Percentiles rank a stretch among this genome's conserved stretches.
phyloP scores from a whole-genome alignment of 2,329 filamentous ascomycete species.

The Botryotinia calthae region DNA sequence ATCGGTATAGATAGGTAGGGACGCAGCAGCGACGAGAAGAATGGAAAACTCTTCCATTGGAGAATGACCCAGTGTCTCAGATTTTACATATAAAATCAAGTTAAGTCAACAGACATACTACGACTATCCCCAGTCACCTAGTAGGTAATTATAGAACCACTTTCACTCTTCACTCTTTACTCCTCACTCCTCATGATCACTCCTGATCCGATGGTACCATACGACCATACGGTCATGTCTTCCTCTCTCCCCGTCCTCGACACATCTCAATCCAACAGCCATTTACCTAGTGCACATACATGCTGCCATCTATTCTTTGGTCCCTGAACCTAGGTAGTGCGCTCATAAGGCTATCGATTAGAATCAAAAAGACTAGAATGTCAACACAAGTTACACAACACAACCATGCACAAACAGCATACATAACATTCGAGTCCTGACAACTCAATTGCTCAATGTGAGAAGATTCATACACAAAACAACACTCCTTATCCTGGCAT shows the following conservation, averaged over 20 bases:
- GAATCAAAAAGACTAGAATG: background rate
- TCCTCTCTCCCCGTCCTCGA: background rate
- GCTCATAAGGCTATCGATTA: background rate
- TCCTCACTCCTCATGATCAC: background rate
- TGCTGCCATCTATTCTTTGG: background rate
- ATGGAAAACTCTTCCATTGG: background rate
- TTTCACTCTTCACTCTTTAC: background rate
- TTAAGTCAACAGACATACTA: background rate
- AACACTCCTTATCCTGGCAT: background rate
- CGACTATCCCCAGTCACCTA: background rate
- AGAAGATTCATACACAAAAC: background rate
- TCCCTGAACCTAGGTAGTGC: conserved; percentile 2
- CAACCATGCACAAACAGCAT: background rate
- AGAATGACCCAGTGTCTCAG: conserved; percentile 13
- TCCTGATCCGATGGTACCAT: conserved; percentile 1
- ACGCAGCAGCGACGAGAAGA: background rate
- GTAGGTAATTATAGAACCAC: background rate
- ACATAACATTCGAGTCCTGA: background rate
- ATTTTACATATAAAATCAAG: background rate
- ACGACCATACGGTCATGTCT: background rate
- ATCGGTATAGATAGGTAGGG: background rate
- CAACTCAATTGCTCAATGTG: background rate
- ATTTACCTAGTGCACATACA: background rate
- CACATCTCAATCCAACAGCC: background rate
- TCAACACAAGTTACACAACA: background rate